Conservation (phyloP, 73 alveolate species). For the Halteria grandinella region DNA sequence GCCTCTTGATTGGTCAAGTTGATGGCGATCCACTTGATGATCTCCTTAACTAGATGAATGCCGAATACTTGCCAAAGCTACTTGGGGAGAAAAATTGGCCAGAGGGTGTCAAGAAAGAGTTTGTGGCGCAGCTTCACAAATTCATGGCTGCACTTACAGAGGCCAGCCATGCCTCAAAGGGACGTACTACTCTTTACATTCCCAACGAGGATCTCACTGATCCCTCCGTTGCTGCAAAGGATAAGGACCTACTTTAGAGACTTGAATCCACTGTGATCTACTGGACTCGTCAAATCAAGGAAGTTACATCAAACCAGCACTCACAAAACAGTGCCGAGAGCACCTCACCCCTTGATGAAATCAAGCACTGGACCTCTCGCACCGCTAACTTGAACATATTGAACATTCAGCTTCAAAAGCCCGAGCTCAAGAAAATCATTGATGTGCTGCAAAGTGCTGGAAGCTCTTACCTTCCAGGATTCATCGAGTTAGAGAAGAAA, state of each 20-base stretch:
- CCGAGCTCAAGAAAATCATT: constrained; percentile 86
- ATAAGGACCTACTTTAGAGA: constrained; percentile 96
- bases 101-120: constrained; percentile 98
- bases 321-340: constrained; percentile 82
- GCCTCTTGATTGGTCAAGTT: constrained; percentile 84
- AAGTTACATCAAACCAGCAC: constrained; percentile 96
- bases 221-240: constrained; percentile 96
- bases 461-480: constrained; percentile 80
- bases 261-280: constrained; percentile 95
- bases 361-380: constrained; percentile 84
- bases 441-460: constrained; percentile 78
- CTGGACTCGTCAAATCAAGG: constrained; percentile 98
- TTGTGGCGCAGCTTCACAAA: constrained; percentile 96
- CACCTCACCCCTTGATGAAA: constrained; percentile 92
- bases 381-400: constrained; percentile 81
- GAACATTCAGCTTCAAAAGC: constrained; percentile 81
- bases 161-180: constrained; percentile 89
- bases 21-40: constrained; percentile 92
- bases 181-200: constrained; percentile 93
- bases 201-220: constrained; percentile 97
- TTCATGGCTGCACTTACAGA: constrained; percentile 96
- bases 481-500: constrained; percentile 80
- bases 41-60: constrained; percentile 94
- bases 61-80: constrained; percentile 84
- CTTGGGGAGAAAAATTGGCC: constrained; percentile 95